Evolutionary conservation across 495 filamentous ascomycete species (phyloP).

Genomic region (Penicillium chermesinum): DNA sequence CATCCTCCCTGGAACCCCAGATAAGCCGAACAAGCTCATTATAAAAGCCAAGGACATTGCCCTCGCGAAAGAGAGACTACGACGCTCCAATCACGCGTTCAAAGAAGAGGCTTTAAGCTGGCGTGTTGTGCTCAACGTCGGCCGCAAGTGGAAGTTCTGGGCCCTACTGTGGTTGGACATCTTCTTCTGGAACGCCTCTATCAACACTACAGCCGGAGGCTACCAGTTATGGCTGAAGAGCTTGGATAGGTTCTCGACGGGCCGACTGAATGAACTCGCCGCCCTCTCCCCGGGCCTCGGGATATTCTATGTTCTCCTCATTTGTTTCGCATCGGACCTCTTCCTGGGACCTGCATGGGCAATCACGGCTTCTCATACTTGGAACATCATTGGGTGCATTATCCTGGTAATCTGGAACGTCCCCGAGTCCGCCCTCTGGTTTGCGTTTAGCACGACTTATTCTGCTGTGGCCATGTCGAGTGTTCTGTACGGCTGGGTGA

Average conservation of each 20-base stretch:
- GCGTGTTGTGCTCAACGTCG: constrained; percentile 24
- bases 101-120: constrained; percentile 27
- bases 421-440: constrained; percentile 43
- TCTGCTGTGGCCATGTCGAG: constrained; percentile 32
- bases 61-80: constrained; percentile 24
- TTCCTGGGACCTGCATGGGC: constrained; percentile 39
- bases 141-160: constrained; percentile 33
- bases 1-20: constrained; percentile 35
- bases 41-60: constrained; percentile 36
- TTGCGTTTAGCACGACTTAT: constrained; percentile 39
- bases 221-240: constrained; percentile 44
- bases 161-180: constrained; percentile 39
- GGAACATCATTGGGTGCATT: constrained; percentile 36
- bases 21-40: constrained; percentile 39
- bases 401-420: constrained; percentile 50
- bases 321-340: constrained; percentile 47
- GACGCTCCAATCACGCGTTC: constrained; percentile 20
- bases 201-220: constrained; percentile 27
- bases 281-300: constrained; percentile 38
- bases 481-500: constrained; percentile 45
- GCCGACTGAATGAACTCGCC: constrained; percentile 39
- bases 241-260: constrained; percentile 35
- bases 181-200: constrained; percentile 46
- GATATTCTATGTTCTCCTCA: constrained; percentile 42
- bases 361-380: constrained; percentile 39